A percentile compares a stretch with the other conserved stretches of the same genome.
These are phyloP conservation scores for Solanum sitiens DNA, from an alignment of 257 asterid genomes.

Conservation along the genomic window DNA sequence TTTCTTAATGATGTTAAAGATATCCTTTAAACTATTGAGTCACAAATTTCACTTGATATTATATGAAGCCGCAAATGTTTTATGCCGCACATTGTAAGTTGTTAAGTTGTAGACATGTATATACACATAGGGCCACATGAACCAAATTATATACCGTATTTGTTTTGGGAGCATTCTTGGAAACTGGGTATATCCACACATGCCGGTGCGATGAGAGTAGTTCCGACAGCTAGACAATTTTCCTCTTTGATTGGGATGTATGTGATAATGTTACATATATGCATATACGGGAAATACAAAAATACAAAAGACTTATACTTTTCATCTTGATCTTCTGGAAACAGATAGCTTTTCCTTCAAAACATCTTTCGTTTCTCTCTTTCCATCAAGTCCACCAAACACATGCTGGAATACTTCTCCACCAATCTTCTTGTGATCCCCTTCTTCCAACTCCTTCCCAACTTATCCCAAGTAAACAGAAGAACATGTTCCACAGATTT, in stretches of 20 bases:
- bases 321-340: no score
- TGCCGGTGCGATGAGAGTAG: background rate
- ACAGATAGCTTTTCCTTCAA: no score
- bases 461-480: no score
- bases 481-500: no score
- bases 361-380: no score
- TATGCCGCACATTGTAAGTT: background rate
- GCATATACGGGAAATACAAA: background rate
- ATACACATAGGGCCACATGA: background rate
- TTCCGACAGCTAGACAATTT: background rate
- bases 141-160: background rate
- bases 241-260: background rate
- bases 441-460: no score
- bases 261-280: background rate
- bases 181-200: background rate
- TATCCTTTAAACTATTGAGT: background rate
- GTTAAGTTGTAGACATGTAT: background rate
- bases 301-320: no score
- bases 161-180: background rate
- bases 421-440: no score
- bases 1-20: background rate
- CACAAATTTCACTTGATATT: background rate
- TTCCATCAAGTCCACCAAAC: no score
- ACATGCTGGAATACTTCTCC: no score
- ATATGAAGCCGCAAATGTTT: background rate